Evolutionary conservation across 257 asterid species (phyloP).

Genomic region (Solanum pennellii): DNA sequence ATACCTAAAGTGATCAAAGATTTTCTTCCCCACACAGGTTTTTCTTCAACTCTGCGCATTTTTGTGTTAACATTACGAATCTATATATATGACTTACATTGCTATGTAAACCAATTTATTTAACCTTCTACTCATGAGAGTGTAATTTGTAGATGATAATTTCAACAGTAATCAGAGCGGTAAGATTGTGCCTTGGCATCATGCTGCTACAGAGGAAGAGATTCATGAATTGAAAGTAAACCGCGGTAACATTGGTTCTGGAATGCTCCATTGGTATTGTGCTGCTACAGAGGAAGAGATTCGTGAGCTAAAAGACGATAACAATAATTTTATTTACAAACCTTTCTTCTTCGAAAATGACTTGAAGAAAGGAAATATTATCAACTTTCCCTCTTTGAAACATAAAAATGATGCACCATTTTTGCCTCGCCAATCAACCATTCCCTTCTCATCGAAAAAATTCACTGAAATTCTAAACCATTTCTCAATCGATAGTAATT

Average conservation of each 20-base stretch:
- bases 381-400: not conserved
- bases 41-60: not conserved
- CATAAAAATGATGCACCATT: not conserved
- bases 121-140: too few relatives aligned
- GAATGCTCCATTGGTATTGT: not conserved
- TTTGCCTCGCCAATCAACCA: not conserved
- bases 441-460: not conserved
- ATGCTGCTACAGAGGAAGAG: too few relatives aligned
- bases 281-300: not conserved
- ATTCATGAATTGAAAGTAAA: too few relatives aligned
- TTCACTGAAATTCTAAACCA: not conserved
- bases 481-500: not conserved
- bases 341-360: not conserved
- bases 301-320: not conserved
- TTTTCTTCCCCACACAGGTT: not conserved
- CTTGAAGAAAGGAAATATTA: not conserved
- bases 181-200: too few relatives aligned
- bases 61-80: not conserved
- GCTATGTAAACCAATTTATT: too few relatives aligned
- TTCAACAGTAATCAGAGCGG: too few relatives aligned
- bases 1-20: slow-evolving; percentile 9
- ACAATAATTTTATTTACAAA: not conserved
- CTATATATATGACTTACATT: too few relatives aligned
- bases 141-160: not conserved
- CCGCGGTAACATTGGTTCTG: too few relatives aligned